Evolutionary conservation across 331 rosid species (phyloP).

Genomic region (Spiraea crenata): DNA sequence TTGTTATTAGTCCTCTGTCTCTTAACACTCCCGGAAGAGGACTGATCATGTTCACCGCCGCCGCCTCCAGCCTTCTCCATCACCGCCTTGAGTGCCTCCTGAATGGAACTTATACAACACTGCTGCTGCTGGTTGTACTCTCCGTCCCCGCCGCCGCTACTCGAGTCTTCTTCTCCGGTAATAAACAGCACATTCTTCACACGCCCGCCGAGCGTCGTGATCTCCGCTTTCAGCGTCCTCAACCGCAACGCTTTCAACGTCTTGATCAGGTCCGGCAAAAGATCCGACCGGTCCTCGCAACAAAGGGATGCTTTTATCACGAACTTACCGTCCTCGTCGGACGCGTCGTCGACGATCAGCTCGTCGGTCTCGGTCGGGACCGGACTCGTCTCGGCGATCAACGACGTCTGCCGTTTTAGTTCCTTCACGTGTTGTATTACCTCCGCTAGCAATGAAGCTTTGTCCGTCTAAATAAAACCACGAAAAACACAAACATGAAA

Average conservation of each 20-base stretch:
- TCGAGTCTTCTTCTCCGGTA: slow-evolving; percentile 58
- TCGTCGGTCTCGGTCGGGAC: slow-evolving; percentile 81
- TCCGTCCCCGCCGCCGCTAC: slow-evolving; percentile 30
- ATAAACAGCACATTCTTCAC: slow-evolving; percentile 75
- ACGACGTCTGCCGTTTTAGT: slow-evolving; percentile 72
- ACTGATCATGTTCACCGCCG: slow-evolving; percentile 60
- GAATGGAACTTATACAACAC: slow-evolving; percentile 60
- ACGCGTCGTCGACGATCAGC: slow-evolving; percentile 60
- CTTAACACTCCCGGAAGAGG: slow-evolving; percentile 70
- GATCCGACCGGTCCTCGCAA: slow-evolving; percentile 85
- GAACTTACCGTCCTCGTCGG: slow-evolving; percentile 64
- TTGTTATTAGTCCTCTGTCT: slow-evolving; percentile 68
- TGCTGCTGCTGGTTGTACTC: slow-evolving; percentile 28
- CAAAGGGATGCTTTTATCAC: slow-evolving; percentile 83
- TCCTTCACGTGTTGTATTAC: slow-evolving; percentile 91
- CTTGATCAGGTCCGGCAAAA: slow-evolving; percentile 77
- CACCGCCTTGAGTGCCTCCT: slow-evolving; percentile 76
- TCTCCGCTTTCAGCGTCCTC: slow-evolving; percentile 79
- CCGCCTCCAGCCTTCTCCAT: slow-evolving; percentile 62
- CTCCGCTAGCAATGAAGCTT: slow-evolving; percentile 83
- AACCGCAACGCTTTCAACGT: slow-evolving; percentile 61
- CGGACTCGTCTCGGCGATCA: slow-evolving; percentile 73
- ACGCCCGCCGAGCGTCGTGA: slow-evolving; percentile 77
- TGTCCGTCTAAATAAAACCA: slow-evolving; percentile 59
- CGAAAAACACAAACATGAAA: neutral